Evolutionary conservation across 2,329 filamentous ascomycete genomes (phyloP), one percentile per base, ranked within the genome.

Genomic region (Dactylellina sp.): DNA sequence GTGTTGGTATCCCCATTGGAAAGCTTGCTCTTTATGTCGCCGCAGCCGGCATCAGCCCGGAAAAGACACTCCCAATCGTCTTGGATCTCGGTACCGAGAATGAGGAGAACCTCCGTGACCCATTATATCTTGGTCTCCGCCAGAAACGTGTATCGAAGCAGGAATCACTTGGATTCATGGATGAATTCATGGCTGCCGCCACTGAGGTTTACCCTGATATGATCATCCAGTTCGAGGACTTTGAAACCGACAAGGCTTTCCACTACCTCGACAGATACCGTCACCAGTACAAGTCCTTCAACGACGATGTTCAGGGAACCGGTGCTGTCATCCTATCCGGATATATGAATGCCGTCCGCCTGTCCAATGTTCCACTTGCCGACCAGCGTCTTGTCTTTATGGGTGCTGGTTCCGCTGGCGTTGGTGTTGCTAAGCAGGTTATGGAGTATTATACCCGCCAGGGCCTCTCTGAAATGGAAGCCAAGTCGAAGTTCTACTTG

Each of bases 271-370:
- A 95, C 81, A 88, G 92, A 74, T 98, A 98, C 84, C 90, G 92
- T 78, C 85, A 93, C 81, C 87, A 85, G 76, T 93, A 97, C 85
- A 93, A 91, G 82, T 96, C 91, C 86, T 99, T 99, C 88, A 98
- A 98, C 82, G 95, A 98, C 80, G 94, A 99, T 81, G 94, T 99
- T 80, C 94, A 98, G 84, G 94, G 94, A 77, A 98, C 95, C 78
- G 95, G 95, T 78, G 93, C 94, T 76, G 95, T 99, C 79, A 93
- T 98, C 75, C 87, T 97, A 61, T 94, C 87, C 76, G 94, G 94
- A 77, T 86, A 91, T 81, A 88, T 91, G 83, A 87, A 86, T 77
- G 86, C 86, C 24, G 49, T 75, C 72, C 94, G 94, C 83, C 88
- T 92, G 75, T 96, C 93, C 11, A 91, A 90, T 59, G 88, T 97